Base-by-base conservation (phyloP, 1,139 yeast species). In the Geotrichum phurueaensis region DNA sequence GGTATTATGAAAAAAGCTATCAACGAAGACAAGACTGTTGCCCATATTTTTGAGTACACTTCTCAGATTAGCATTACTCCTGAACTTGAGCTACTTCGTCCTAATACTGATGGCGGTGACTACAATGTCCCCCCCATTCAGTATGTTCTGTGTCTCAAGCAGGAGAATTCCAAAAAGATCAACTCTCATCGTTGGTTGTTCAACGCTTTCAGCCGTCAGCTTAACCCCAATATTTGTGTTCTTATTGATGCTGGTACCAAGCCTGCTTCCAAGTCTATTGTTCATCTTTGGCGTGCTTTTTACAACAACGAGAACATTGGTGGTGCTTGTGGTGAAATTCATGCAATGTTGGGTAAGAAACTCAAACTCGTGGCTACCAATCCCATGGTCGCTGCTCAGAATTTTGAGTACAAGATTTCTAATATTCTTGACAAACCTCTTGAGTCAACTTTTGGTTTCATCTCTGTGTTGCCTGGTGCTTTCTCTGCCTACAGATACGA, bases 121-220 rank as follows among this genome's bases (percentile, higher is more conserved):
- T 83, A 88, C 48, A 45, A 64, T 10, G 65, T 77, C 53, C 78
- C 79, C 3, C 99, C 99, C 1, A 90, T 90, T n/a, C 98, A 94
- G 76, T 83, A 92, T 62, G 76, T 92, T 58, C 87, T 94, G 70
- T 91, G 97, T 68, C 76, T 94, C 68, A 94, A 94, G 71, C 98
- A 94, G 71, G 83, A 82, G 70, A 94, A 94, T 73, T 87, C 91
- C 65, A 91, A 92, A 75, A 94, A 94, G 69, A 94, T 94, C 73
- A 94, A 94, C 74, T 90, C 97, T 0, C 99, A 94, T 72, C 84
- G 98, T 72, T 94, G 99, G 99, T 83, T 95, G n/a, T 89, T 94
- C 74, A 91, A 94, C 71, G 97, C 96, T 0, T 86, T 94, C 70
- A 92, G 96, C 66, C 89, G 94, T 43, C 79, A 86, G 51, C 78